These are phyloP conservation scores for Laburnicola sp. DNA, from an alignment of 2,329 filamentous ascomycete species.

Conservation along the genomic window DNA sequence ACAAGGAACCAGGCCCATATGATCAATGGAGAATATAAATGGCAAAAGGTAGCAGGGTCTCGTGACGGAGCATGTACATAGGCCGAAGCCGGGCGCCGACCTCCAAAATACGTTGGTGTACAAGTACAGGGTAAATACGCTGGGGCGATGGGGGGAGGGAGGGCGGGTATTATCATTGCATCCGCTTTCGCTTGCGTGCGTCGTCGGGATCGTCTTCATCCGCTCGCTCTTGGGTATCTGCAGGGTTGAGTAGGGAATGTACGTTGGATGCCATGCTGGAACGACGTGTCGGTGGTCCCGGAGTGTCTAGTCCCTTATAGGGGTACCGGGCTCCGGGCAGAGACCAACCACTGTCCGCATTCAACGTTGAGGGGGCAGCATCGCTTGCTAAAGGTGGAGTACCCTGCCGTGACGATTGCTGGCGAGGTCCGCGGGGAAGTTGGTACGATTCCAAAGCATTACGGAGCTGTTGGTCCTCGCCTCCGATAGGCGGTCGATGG, in stretches of 20 bases:
- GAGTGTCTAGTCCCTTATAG: constrained; percentile 55
- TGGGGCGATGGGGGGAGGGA: background rate
- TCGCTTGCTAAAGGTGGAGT: constrained; percentile 57
- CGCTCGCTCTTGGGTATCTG: constrained; percentile 66
- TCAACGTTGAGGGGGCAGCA: constrained; percentile 53
- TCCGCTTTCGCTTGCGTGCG: constrained; percentile 63
- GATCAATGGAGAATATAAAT: constrained; percentile 4
- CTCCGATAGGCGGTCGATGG: constrained; percentile 50
- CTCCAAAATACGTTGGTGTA: constrained; percentile 13
- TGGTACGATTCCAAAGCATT: constrained; percentile 72
- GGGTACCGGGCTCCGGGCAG: constrained; percentile 56
- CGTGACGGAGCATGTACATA: background rate
- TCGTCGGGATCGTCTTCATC: constrained; percentile 65
- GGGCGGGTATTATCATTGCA: constrained; percentile 26
- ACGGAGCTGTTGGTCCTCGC: constrained; percentile 69
- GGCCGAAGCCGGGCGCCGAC: background rate
- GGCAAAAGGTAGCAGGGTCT: constrained; percentile 2
- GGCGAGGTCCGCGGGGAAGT: constrained; percentile 57
- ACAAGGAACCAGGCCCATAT: background rate
- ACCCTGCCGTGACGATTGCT: constrained; percentile 55
- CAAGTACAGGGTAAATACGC: constrained; percentile 17
- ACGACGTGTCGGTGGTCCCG: constrained; percentile 65
- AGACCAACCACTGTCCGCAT: constrained; percentile 60
- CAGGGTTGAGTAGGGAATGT: constrained; percentile 68
- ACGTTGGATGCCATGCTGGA: constrained; percentile 74